These are phyloP conservation scores for Alternaria viburni DNA, from an alignment of 2,329 filamentous ascomycete species.

Conservation along the genomic window DNA sequence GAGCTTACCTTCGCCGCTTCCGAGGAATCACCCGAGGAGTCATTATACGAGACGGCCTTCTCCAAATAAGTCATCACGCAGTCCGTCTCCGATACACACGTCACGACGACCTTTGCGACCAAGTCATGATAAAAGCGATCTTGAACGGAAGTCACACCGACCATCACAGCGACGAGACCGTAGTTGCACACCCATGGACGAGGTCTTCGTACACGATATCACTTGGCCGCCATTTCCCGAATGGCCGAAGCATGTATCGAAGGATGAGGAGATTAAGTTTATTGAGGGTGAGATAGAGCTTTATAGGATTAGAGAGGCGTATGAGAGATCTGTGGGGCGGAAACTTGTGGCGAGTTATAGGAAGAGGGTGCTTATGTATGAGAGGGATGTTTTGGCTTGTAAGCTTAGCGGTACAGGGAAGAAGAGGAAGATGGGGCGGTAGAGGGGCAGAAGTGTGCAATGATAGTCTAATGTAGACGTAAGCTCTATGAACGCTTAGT, in stretches of 20 bases:
- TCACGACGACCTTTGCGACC: not conserved
- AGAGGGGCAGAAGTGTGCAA: too few species aligned
- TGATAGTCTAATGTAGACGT: too few species aligned
- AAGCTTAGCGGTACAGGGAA: not conserved
- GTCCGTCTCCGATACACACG: not conserved
- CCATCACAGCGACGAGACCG: not conserved
- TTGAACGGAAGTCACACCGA: not conserved
- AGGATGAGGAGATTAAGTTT: not conserved
- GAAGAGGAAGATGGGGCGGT: too few species aligned
- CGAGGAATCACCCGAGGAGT: not conserved
- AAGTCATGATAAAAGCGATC: too few species aligned
- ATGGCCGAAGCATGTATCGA: not conserved
- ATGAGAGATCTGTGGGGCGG: not conserved
- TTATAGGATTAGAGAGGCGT: not conserved
- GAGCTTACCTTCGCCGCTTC: not conserved
- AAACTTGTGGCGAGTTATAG: not conserved
- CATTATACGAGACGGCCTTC: not conserved
- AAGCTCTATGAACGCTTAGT: too few species aligned
- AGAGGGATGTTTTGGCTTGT: not conserved
- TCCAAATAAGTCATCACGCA: not conserved
- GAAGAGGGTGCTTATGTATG: not conserved
- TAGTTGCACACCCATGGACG: too few species aligned
- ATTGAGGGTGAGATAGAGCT: not conserved
- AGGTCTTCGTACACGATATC: not conserved
- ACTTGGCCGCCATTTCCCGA: not conserved